Evolutionary conservation across 208 protist species (phyloP).

Genomic region (Wallacemonas sp.): DNA sequence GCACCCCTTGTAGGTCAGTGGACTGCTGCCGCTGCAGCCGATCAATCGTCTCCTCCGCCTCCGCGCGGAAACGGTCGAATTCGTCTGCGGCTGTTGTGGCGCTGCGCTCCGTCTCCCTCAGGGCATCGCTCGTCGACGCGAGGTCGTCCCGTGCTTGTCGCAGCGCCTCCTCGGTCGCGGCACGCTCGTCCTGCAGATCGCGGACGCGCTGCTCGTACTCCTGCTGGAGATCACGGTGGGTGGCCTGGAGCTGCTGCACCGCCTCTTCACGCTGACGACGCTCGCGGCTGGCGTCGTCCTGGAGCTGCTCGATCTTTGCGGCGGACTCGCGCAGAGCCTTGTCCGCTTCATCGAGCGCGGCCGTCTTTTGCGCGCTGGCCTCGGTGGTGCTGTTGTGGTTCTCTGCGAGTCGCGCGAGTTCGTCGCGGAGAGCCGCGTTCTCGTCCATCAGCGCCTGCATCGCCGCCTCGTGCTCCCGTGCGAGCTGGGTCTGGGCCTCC

Average conservation of each 20-base stretch:
- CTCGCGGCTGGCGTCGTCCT: constrained; percentile 25
- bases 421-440: constrained; percentile 42
- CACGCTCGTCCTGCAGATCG: constrained; percentile 33
- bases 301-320: constrained; percentile 31
- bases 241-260: constrained; percentile 24
- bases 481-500: constrained; percentile 50
- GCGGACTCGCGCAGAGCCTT: constrained; percentile 31
- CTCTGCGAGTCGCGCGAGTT: constrained; percentile 37
- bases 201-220: constrained; percentile 47
- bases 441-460: constrained; percentile 52
- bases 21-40: constrained; percentile 26
- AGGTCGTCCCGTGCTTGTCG: constrained; percentile 8
- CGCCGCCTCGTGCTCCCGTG: constrained; percentile 51
- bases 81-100: not conserved
- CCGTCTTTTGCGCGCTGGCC: constrained; percentile 16
- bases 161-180: constrained; percentile 26
- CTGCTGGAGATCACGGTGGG: constrained; percentile 30
- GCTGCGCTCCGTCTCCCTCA: constrained; percentile 19
- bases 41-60: constrained; percentile 18
- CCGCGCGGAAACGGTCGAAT: constrained; percentile 8
- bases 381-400: not conserved
- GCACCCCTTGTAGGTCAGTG: constrained; percentile 40
- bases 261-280: constrained; percentile 20
- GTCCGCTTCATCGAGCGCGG: constrained; percentile 33
- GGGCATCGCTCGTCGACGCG: not conserved